These are phyloP conservation scores for Hirschfeldia incana DNA, from an alignment of 345 rosid genomes.

Conservation along the genomic window DNA sequence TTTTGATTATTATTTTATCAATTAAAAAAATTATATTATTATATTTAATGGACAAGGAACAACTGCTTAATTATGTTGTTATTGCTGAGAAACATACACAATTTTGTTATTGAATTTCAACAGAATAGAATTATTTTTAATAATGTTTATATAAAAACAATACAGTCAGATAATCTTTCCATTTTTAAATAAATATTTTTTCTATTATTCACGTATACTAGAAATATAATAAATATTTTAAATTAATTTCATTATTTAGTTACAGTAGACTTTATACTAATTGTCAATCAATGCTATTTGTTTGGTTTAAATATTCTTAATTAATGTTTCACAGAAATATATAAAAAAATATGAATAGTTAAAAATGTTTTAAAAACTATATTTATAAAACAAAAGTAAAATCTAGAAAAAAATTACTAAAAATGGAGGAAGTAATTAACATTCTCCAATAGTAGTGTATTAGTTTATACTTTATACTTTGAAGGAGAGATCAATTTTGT, in stretches of 20 bases:
- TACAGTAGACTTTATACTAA: too few species aligned
- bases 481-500: background rate
- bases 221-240: too few species aligned
- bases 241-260: too few species aligned
- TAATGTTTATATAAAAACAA: background rate
- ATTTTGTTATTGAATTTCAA: background rate
- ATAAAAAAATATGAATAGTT: too few species aligned
- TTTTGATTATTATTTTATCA: background rate
- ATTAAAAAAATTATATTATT: background rate
- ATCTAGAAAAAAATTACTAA: too few species aligned
- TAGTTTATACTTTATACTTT: background rate
- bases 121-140: background rate
- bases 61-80: background rate
- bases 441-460: background rate
- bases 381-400: too few species aligned
- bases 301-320: too few species aligned
- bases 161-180: background rate
- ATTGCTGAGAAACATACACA: background rate
- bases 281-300: too few species aligned
- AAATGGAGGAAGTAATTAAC: background rate
- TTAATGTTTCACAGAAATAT: too few species aligned
- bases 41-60: background rate
- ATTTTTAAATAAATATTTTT: too few species aligned
- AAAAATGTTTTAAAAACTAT: too few species aligned
- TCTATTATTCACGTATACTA: too few species aligned